A percentile compares a stretch with the other conserved stretches of the same genome.
These are phyloP conservation scores for Cryomyces antarcticus DNA, from an alignment of 495 filamentous ascomycete species.

Conservation along the genomic window DNA sequence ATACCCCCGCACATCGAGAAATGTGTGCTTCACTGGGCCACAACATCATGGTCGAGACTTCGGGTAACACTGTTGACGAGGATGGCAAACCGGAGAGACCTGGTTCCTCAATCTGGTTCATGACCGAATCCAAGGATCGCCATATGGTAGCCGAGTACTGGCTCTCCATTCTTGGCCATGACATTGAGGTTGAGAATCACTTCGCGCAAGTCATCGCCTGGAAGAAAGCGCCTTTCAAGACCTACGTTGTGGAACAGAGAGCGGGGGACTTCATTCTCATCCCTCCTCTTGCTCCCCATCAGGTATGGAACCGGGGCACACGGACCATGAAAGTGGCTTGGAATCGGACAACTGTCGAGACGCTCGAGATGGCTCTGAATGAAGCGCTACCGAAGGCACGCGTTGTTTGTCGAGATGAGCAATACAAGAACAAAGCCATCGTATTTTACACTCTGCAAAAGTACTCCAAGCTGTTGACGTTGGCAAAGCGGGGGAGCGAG, in stretches of 20 bases:
- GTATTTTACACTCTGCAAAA: slow-evolving; percentile 65
- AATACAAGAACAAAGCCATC: slow-evolving; percentile 97
- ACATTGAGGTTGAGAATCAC: slow-evolving; percentile 89
- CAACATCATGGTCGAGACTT: slow-evolving; percentile 93
- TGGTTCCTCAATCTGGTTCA: slow-evolving; percentile 91
- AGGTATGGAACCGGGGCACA: slow-evolving; percentile 95
- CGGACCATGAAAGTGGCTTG: slow-evolving; percentile 92
- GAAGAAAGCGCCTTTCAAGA: slow-evolving; percentile 78
- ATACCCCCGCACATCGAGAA: slow-evolving; percentile 86
- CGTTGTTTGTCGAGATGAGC: slow-evolving; percentile 91
- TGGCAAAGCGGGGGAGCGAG: slow-evolving; percentile 20
- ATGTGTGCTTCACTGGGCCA: slow-evolving; percentile 95
- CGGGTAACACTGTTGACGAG: slow-evolving; percentile 27
- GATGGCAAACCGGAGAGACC: slow-evolving; percentile 47
- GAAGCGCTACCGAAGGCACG: slow-evolving; percentile 76
- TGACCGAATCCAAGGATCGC: slow-evolving; percentile 85
- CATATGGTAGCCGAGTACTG: slow-evolving; percentile 80
- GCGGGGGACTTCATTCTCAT: slow-evolving; percentile 90
- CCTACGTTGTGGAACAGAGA: slow-evolving; percentile 80
- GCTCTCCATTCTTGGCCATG: slow-evolving; percentile 73
- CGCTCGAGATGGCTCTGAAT: slow-evolving; percentile 60
- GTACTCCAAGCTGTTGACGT: slow-evolving; percentile 45
- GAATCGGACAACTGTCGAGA: slow-evolving; percentile 92
- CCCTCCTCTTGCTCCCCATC: slow-evolving; percentile 89
- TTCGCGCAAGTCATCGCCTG: slow-evolving; percentile 88